Evolutionary conservation across 768 basidiomycete genomes (phyloP), one percentile per base, ranked within the genome.

Genomic region (Infundibulicybe gibba): DNA sequence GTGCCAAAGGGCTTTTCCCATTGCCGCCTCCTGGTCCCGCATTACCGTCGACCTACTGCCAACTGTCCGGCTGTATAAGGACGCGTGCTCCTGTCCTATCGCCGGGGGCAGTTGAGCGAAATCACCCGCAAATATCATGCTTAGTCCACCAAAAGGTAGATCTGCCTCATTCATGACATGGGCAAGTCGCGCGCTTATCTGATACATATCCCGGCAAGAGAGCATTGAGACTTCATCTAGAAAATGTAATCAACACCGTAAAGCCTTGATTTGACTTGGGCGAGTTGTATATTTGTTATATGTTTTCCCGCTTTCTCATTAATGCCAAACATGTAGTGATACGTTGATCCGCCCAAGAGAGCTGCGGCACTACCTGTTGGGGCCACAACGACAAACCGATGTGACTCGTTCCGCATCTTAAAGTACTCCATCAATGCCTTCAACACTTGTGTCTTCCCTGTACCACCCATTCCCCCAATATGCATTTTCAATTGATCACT

Each of bases 131-230:
- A n/a, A n/a, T n/a, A n/a, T n/a, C n/a, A n/a, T n/a, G n/a, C n/a
- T n/a, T n/a, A n/a, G n/a, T n/a, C n/a, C n/a, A n/a, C n/a, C n/a
- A n/a, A n/a, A n/a, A n/a, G n/a, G n/a, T n/a, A n/a, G 0, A 58
- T 50, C 2, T 73, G 35, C 72, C 74, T 76, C 0, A 70, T 43
- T 76, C 71, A 57, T 74, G 68, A 12, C 73, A 49, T 35, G 74
- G 70, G n/a, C n/a, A n/a, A n/a, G n/a, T n/a, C n/a, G n/a, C n/a
- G n/a, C n/a, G n/a, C n/a, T n/a, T 3, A 73, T 53, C 51, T 70
- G 69, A 1, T 71, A 58, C 10, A 72, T n/a, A n/a, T n/a, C n/a
- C n/a, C n/a, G n/a, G n/a, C n/a, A n/a, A n/a, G n/a, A n/a, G n/a
- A n/a, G n/a, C n/a, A n/a, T n/a, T n/a, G n/a, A n/a, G n/a, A n/a